Conservation (phyloP, 805 yeast species). For the Ogataea parapolymorpha region DNA sequence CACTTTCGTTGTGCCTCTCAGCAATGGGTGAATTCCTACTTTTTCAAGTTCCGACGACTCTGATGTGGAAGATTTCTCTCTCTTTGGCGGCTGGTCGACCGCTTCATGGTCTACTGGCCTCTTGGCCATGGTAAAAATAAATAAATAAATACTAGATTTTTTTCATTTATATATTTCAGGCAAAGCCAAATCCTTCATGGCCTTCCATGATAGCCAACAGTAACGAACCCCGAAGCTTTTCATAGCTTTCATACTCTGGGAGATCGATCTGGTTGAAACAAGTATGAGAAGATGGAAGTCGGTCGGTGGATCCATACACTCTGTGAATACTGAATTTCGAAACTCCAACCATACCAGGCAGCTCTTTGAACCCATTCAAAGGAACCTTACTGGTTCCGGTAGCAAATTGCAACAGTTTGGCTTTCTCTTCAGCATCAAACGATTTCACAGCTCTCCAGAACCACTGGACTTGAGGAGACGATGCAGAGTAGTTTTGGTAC, state of each 20-base stretch:
- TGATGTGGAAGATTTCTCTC: constrained; percentile 2
- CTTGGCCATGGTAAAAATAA: constrained; percentile 3
- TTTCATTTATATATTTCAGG: constrained; percentile 28
- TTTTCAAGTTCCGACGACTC: constrained; percentile 15
- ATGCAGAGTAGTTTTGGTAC: constrained; percentile 76
- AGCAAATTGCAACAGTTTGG: constrained; percentile 89
- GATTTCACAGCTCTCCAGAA: constrained; percentile 98
- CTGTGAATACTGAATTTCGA: constrained; percentile 86
- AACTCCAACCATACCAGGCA: constrained; percentile 83
- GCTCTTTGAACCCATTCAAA: constrained; percentile 84
- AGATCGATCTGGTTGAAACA: constrained; percentile 94
- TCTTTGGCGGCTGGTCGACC: constrained; percentile 1
- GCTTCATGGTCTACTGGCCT: background rate
- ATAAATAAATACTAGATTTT: constrained; percentile 1
- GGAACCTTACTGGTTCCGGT: constrained; percentile 98
- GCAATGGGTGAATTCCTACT: constrained; percentile 31
- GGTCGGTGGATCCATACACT: constrained; percentile 78
- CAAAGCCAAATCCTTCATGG: constrained; percentile 92
- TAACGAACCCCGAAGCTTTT: constrained; percentile 74
- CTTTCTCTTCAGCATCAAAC: constrained; percentile 90
- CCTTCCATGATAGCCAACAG: constrained; percentile 90
- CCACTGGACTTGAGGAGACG: constrained; percentile 88
- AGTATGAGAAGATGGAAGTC: constrained; percentile 94
- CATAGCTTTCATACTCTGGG: constrained; percentile 90
- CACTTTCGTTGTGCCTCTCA: constrained; percentile 16